phyloP scores from a whole-genome alignment of 2,329 filamentous ascomycete genomes.

The Fusarium transvaalense region DNA sequence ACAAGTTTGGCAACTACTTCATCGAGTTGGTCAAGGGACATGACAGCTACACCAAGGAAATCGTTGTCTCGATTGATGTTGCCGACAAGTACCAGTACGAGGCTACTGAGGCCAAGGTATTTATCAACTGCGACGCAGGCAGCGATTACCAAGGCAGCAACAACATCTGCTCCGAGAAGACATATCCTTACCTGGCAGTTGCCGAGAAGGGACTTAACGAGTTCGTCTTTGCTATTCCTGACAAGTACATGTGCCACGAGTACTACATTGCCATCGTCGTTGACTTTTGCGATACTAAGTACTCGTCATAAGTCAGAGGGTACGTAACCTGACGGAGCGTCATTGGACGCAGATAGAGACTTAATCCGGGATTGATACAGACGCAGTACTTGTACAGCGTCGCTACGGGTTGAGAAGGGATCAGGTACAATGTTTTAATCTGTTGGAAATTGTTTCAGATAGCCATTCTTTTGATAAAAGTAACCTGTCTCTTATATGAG shows the following conservation, averaged over 20 bases:
- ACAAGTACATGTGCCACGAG: conserved; percentile 38
- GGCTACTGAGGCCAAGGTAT: conserved; percentile 12
- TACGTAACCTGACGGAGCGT: background rate
- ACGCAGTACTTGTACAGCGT: background rate
- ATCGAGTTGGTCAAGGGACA: conserved; percentile 35
- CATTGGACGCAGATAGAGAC: background rate
- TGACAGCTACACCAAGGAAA: conserved; percentile 9
- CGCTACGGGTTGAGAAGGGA: conserved; percentile 21
- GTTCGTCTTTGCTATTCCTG: conserved; percentile 4
- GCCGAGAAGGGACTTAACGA: conserved; percentile 18
- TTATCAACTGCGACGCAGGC: background rate
- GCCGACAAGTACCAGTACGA: conserved; percentile 30
- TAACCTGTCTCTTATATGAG: conserved; percentile 31
- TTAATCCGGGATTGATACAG: conserved; percentile 7
- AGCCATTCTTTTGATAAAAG: conserved; percentile 40
- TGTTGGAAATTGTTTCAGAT: conserved; percentile 22
- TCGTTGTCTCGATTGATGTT: conserved; percentile 36
- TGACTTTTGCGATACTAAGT: conserved; percentile 40
- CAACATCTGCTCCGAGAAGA: conserved; percentile 11
- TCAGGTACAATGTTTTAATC: conserved; percentile 33
- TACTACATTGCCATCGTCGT: conserved; percentile 46
- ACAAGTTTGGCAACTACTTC: conserved; percentile 31
- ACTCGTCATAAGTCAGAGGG: conserved; percentile 10
- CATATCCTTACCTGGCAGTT: conserved; percentile 16
- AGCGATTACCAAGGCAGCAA: background rate